These are phyloP conservation scores for Gaeumannomyces sp. DNA, from an alignment of 2,329 filamentous ascomycete genomes.

Conservation along the genomic window DNA sequence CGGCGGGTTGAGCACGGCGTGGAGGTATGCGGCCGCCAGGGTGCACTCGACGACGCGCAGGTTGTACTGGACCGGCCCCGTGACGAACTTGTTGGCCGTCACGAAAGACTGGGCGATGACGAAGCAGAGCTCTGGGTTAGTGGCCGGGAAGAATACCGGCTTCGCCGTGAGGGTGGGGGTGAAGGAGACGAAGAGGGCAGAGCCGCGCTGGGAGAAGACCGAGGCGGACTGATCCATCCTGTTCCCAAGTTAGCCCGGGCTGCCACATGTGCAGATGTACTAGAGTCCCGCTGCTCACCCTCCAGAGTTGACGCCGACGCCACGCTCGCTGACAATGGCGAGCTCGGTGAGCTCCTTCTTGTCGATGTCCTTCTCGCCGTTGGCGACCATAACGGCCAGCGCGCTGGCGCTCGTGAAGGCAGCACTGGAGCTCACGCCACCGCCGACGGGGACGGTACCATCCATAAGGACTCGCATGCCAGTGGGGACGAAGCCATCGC, in stretches of 20 bases:
- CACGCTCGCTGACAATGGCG: slow-evolving; percentile 88
- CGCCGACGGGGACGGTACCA: slow-evolving; percentile 85
- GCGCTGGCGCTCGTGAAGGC: slow-evolving; percentile 90
- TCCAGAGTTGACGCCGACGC: slow-evolving; percentile 93
- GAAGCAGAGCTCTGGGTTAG: slow-evolving; percentile 79
- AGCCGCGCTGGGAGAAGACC: slow-evolving; percentile 81
- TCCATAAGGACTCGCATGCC: slow-evolving; percentile 88
- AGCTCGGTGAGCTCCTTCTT: slow-evolving; percentile 91
- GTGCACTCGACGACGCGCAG: slow-evolving; percentile 93
- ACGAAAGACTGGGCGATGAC: slow-evolving; percentile 94
- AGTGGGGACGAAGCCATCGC: slow-evolving; percentile 56
- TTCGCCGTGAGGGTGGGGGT: slow-evolving; percentile 68
- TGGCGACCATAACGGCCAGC: slow-evolving; percentile 79
- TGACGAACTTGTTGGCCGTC: slow-evolving; percentile 88
- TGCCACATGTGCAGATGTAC: slow-evolving; percentile 1
- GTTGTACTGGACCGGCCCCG: slow-evolving; percentile 92
- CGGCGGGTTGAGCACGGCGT: slow-evolving; percentile 50
- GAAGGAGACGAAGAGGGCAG: slow-evolving; percentile 87
- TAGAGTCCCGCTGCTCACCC: slow-evolving; percentile 50
- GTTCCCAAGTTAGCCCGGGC: slow-evolving; percentile 10
- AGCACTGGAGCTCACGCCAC: slow-evolving; percentile 87
- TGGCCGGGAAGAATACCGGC: slow-evolving; percentile 75
- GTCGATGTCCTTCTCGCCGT: slow-evolving; percentile 70
- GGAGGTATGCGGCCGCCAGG: slow-evolving; percentile 68
- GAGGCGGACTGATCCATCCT: slow-evolving; percentile 98